Evolutionary conservation across 352 stramenopile genomes (phyloP).

Genomic region (Phytophthora pinifolia): DNA sequence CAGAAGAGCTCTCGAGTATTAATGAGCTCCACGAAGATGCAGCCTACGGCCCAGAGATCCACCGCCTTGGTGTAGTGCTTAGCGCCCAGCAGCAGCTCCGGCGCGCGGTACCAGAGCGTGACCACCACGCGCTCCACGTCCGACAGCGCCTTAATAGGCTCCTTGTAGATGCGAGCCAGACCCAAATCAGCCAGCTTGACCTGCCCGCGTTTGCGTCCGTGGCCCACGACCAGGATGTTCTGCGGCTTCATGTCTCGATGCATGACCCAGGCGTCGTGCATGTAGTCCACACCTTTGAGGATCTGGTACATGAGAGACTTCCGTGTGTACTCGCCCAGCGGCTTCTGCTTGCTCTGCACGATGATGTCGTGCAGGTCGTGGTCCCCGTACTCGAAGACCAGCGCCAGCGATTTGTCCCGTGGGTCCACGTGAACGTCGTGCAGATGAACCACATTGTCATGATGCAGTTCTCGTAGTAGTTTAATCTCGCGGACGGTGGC

Average conservation of each 20-base stretch:
- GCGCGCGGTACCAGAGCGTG: conserved; percentile 95
- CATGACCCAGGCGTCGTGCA: conserved; percentile 93
- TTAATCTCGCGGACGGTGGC: conserved; percentile 91
- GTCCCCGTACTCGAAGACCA: conserved; percentile 91
- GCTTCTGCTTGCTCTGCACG: conserved; percentile 86
- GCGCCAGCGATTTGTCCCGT: conserved; percentile 75
- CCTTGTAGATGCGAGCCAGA: conserved; percentile 86
- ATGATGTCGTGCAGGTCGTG: conserved; percentile 91
- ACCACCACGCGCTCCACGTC: conserved; percentile 93
- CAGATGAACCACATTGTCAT: conserved; percentile 87
- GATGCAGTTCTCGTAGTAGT: conserved; percentile 82
- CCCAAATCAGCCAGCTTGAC: conserved; percentile 89
- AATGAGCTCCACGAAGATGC: conserved; percentile 94
- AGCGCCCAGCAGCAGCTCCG: conserved; percentile 92
- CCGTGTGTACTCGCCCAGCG: conserved; percentile 89
- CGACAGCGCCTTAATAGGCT: conserved; percentile 87
- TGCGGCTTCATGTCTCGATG: conserved; percentile 94
- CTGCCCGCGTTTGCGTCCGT: conserved; percentile 79
- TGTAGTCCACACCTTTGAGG: conserved; percentile 91
- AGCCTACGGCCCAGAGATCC: conserved; percentile 97
- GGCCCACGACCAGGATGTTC: conserved; percentile 92
- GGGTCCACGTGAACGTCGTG: conserved; percentile 88
- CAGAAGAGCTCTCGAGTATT: conserved; percentile 88
- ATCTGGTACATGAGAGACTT: conserved; percentile 94
- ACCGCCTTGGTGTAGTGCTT: conserved; percentile 94